Evolutionary conservation across 1,139 yeast genomes (phyloP).

Genomic region (Protomyces arabidopsidicola): DNA sequence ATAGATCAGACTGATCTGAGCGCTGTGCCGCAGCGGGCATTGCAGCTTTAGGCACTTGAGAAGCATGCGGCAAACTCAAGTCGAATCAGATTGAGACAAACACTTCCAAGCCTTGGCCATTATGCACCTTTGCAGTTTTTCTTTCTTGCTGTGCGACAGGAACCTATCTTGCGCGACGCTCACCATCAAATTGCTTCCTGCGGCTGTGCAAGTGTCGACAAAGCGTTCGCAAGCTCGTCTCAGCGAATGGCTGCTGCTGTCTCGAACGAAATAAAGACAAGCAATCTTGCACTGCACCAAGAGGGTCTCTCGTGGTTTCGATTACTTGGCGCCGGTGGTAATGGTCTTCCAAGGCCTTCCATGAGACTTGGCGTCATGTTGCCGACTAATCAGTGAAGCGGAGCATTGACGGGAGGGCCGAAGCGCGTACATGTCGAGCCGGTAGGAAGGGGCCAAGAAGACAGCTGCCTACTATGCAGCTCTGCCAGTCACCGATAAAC

Average conservation of each 20-base stretch:
- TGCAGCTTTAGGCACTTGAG: too few species aligned
- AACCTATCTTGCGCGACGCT: too few species aligned
- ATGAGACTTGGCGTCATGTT: background rate
- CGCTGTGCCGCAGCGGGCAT: too few species aligned
- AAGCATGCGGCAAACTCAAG: too few species aligned
- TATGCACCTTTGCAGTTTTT: too few species aligned
- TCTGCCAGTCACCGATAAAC: slow-evolving; percentile 32
- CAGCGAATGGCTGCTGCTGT: background rate
- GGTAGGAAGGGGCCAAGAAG: slow-evolving; percentile 26
- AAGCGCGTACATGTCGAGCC: slow-evolving; percentile 31
- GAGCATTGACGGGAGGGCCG: slow-evolving; percentile 29
- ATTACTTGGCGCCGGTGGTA: background rate
- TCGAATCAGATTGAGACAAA: too few species aligned
- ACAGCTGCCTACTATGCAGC: slow-evolving; percentile 33
- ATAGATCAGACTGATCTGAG: too few species aligned
- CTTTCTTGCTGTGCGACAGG: too few species aligned
- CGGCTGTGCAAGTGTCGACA: too few species aligned
- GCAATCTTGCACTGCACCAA: background rate
- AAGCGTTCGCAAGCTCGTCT: too few species aligned
- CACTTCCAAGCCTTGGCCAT: too few species aligned
- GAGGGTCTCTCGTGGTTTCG: background rate
- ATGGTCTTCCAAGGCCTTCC: background rate
- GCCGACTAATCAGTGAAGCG: background rate
- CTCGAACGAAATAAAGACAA: background rate
- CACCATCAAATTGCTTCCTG: too few species aligned